phyloP scores from a whole-genome alignment of 139 green algal species.

The Chlamydomonas schloesseri region DNA sequence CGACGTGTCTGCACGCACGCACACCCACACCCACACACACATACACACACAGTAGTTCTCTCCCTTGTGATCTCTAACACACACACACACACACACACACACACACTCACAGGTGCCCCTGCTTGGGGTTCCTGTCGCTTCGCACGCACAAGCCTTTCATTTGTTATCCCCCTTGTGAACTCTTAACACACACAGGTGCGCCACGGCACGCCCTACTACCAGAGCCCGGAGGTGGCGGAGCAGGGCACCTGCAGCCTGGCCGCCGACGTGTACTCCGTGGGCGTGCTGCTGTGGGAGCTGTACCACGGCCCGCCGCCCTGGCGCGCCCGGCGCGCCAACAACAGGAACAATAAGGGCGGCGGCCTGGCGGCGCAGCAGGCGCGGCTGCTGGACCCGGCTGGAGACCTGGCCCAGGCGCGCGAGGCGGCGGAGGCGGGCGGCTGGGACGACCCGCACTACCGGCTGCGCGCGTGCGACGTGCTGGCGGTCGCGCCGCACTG shows the following conservation, averaged over 20 bases:
- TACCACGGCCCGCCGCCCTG: constrained; percentile 34
- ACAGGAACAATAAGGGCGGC: background rate
- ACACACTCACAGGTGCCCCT: too few species aligned
- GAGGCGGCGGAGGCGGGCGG: background rate
- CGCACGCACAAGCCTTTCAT: too few species aligned
- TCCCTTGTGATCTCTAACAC: too few species aligned
- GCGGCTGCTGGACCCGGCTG: background rate
- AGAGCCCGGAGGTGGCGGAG: constrained; percentile 16
- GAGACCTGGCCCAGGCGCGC: too few species aligned
- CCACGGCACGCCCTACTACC: constrained; percentile 40
- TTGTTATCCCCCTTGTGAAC: too few species aligned
- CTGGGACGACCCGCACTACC: constrained; percentile 17
- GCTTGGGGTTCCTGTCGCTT: too few species aligned
- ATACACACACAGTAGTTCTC: too few species aligned
- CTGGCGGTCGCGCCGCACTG: background rate
- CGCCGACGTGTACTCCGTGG: constrained; percentile 30
- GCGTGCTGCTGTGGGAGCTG: constrained; percentile 39
- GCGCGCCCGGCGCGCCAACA: background rate
- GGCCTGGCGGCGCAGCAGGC: background rate
- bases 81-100: too few species aligned
- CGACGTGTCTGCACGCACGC: too few species aligned
- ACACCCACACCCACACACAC: too few species aligned
- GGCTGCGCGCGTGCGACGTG: constrained; percentile 7
- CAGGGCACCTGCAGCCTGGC: background rate
- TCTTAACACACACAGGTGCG: background rate